Conservation (phyloP, 2,329 filamentous ascomycete genomes). For the Colletotrichum costaricense region DNA sequence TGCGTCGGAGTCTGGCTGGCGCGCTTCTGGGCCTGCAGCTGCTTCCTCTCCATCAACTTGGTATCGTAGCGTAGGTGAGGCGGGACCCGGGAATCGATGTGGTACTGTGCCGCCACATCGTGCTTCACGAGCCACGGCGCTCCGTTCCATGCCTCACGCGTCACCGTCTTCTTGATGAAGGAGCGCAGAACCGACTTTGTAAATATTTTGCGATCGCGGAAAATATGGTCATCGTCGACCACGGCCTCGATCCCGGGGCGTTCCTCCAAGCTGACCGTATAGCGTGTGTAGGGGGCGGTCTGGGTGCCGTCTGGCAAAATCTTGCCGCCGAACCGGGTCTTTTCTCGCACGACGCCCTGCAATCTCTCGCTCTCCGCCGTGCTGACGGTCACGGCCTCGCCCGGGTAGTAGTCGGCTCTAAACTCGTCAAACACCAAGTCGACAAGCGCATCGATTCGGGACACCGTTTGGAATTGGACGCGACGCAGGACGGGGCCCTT, state of each 20-base stretch:
- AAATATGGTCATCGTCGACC: conserved; percentile 85
- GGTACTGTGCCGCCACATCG: conserved; percentile 83
- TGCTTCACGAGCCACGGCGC: conserved; percentile 96
- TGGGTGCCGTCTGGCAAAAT: conserved; percentile 75
- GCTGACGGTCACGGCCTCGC: conserved; percentile 83
- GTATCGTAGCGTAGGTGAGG: conserved; percentile 84
- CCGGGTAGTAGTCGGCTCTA: conserved; percentile 90
- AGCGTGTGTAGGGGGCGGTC: conserved; percentile 79
- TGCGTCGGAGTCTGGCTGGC: conserved; percentile 52
- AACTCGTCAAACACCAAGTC: conserved; percentile 81
- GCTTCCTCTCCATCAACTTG: conserved; percentile 81
- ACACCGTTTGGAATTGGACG: conserved; percentile 91
- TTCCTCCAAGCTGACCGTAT: conserved; percentile 81
- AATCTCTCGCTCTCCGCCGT: conserved; percentile 75
- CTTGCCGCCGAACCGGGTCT: conserved; percentile 78
- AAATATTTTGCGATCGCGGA: conserved; percentile 89
- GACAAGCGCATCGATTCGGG: conserved; percentile 85
- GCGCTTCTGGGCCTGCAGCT: conserved; percentile 74
- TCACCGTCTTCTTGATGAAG: conserved; percentile 96
- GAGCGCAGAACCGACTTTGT: conserved; percentile 94
- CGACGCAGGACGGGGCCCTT: conserved; percentile 91
- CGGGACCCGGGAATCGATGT: conserved; percentile 89
- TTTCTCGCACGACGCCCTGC: conserved; percentile 84
- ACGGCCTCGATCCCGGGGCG: conserved; percentile 77
- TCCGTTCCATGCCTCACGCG: conserved; percentile 91